These are phyloP conservation scores for Fusarium bulbicola DNA, from an alignment of 2,329 filamentous ascomycete genomes.

Conservation along the genomic window DNA sequence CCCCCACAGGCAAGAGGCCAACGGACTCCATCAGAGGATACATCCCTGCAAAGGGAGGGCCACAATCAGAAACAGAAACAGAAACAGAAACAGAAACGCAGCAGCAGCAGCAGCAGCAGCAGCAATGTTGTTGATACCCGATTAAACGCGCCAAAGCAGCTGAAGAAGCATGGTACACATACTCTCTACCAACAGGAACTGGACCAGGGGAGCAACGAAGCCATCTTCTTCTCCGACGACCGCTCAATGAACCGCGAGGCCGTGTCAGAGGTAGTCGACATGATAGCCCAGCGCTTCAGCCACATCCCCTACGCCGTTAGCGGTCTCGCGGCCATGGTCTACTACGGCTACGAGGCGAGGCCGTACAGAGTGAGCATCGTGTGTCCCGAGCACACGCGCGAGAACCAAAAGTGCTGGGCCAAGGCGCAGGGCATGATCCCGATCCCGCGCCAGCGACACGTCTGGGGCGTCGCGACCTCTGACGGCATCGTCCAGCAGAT, in stretches of 20 bases:
- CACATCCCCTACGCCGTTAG: conserved; percentile 58
- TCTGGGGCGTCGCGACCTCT: conserved; percentile 49
- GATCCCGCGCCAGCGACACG: conserved; percentile 28
- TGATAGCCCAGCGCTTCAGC: conserved; percentile 51
- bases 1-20: conserved; percentile 14
- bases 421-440: conserved; percentile 45
- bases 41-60: conserved; percentile 16
- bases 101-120: background rate
- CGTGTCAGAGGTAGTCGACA: conserved; percentile 51
- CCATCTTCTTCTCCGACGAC: conserved; percentile 14
- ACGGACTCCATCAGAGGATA: background rate
- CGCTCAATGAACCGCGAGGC: conserved; percentile 41
- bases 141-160: background rate
- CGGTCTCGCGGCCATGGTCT: conserved; percentile 55
- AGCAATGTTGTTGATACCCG: background rate
- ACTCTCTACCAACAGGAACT: background rate
- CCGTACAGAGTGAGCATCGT: conserved; percentile 52
- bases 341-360: conserved; percentile 51
- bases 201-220: conserved; percentile 18
- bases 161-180: background rate
- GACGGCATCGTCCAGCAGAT: conserved; percentile 47
- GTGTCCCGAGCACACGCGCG: conserved; percentile 49
- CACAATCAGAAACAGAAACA: conserved; percentile 3
- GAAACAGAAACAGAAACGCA: background rate
- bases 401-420: conserved; percentile 55